Evolutionary conservation across 169 alveolate genomes (phyloP).

Genomic region (Babesia ovata): DNA sequence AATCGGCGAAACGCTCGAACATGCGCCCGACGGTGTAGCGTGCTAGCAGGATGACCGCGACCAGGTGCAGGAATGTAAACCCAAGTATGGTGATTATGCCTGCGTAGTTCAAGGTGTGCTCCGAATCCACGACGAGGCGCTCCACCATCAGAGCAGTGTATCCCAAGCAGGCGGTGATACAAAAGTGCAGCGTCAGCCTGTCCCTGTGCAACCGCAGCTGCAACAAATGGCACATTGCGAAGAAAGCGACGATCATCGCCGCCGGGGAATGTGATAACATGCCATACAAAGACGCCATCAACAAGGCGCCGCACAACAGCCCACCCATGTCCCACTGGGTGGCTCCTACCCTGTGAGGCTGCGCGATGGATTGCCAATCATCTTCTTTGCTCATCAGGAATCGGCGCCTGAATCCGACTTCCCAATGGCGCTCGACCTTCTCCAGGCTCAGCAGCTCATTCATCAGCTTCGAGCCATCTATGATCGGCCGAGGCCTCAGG

Average conservation of each 20-base stretch:
- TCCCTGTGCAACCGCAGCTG: conserved; percentile 44
- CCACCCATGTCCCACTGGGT: conserved; percentile 61
- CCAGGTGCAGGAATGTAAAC: conserved; percentile 4
- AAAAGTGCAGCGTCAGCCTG: conserved; percentile 30
- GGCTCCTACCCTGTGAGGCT: not conserved
- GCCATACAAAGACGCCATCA: conserved; percentile 4
- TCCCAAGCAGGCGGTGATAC: not conserved
- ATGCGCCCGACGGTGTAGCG: conserved; percentile 12
- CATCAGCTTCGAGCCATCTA: not conserved
- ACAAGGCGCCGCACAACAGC: conserved; percentile 25
- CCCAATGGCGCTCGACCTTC: conserved; percentile 42
- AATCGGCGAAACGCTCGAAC: conserved; percentile 30
- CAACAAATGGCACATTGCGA: not conserved
- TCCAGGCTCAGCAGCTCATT: conserved; percentile 24
- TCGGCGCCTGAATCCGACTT: conserved; percentile 29
- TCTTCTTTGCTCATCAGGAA: conserved; percentile 32
- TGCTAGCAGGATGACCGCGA: conserved; percentile 5
- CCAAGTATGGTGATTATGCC: conserved; percentile 7
- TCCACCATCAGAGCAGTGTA: conserved; percentile 27
- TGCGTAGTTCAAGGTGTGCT: conserved; percentile 13
- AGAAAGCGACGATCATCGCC: conserved; percentile 8
- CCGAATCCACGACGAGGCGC: conserved; percentile 19
- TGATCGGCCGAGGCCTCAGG: not conserved
- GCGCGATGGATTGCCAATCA: conserved; percentile 19
- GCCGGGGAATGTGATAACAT: conserved; percentile 1